Evolutionary conservation across 768 basidiomycete genomes (phyloP).

Genomic region (Hericium erinaceus): DNA sequence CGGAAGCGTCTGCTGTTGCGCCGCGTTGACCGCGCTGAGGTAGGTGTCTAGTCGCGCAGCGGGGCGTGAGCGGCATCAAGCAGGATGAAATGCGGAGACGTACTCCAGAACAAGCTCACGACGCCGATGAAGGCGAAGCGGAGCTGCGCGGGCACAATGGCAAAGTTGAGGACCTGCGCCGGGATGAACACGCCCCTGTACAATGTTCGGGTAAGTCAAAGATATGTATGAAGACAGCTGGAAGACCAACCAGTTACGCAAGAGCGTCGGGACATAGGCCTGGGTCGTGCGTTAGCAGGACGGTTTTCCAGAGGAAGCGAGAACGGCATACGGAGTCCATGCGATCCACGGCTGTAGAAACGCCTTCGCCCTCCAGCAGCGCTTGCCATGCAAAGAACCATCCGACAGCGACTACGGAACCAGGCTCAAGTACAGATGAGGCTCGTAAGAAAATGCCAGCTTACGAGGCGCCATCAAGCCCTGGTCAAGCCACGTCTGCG

Average conservation of each 20-base stretch:
- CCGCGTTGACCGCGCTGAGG: slow-evolving; percentile 5
- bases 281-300: slow-evolving; percentile 19
- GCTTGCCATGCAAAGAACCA: slow-evolving; percentile 73
- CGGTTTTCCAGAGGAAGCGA: background rate
- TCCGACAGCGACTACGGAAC: slow-evolving; percentile 30
- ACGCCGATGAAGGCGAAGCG: slow-evolving; percentile 68
- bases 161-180: slow-evolving; percentile 72
- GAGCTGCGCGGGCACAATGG: slow-evolving; percentile 65
- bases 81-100: slow-evolving; percentile 19
- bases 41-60: slow-evolving; percentile 6
- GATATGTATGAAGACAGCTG: background rate
- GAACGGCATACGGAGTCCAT: slow-evolving; percentile 26
- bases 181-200: slow-evolving; percentile 65
- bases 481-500: slow-evolving; percentile 77
- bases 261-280: slow-evolving; percentile 64
- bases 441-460: slow-evolving; percentile 5
- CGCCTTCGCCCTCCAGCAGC: slow-evolving; percentile 65
- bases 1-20: background rate
- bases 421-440: background rate
- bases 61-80: background rate
- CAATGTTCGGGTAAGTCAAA: background rate
- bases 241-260: slow-evolving; percentile 60
- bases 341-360: slow-evolving; percentile 38
- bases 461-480: slow-evolving; percentile 62
- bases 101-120: slow-evolving; percentile 80